Conservation (phyloP, 2,329 filamentous ascomycete genomes). For the Ophiostoma perfectum region DNA sequence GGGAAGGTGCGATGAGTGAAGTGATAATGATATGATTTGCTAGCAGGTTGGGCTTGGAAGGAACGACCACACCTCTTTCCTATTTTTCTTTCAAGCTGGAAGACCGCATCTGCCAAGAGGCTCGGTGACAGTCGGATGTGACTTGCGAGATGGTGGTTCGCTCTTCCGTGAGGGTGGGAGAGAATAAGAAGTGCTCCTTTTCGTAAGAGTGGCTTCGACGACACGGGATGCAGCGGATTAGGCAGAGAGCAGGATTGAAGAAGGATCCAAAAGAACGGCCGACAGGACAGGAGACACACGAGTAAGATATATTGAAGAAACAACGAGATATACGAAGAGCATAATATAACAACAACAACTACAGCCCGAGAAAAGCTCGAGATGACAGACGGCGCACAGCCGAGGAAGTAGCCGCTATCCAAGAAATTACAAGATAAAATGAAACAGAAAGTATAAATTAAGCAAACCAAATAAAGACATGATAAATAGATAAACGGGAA, state of each 20-base stretch:
- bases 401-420: neutral
- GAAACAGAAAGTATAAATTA: neutral
- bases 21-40: conserved; percentile 17
- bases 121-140: conserved; percentile 17
- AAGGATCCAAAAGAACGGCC: neutral
- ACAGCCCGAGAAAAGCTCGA: conserved; percentile 1
- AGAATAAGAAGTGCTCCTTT: neutral
- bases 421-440: neutral
- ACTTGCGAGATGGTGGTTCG: conserved; percentile 12
- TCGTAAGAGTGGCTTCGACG: neutral
- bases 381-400: neutral
- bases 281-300: conserved; percentile 1
- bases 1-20: conserved; percentile 16
- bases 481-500: neutral
- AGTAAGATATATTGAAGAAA: neutral
- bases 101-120: conserved; percentile 11
- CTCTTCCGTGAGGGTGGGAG: conserved; percentile 5
- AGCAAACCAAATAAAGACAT: neutral
- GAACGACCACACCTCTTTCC: conserved; percentile 19
- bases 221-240: conserved; percentile 9
- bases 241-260: neutral
- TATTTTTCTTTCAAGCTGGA: neutral
- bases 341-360: neutral
- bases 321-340: conserved; percentile 1
- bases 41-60: conserved; percentile 8